These are phyloP conservation scores for Hypoxylon sp. DNA, from an alignment of 2,329 filamentous ascomycete genomes.

Conservation along the genomic window DNA sequence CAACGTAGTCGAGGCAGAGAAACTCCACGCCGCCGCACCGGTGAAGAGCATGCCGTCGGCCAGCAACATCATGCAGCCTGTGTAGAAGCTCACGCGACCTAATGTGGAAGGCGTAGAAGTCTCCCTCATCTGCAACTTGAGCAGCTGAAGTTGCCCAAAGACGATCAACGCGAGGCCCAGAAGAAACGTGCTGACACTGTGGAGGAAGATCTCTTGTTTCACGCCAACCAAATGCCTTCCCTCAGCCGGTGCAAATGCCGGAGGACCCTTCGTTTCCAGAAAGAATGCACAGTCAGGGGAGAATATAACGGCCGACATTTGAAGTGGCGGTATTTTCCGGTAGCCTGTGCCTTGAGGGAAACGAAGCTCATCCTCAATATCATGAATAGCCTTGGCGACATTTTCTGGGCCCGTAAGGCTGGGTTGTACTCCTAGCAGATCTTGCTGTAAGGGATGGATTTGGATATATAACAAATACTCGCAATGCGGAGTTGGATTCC, in stretches of 20 bases:
- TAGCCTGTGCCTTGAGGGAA: constrained; percentile 73
- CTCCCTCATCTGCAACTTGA: constrained; percentile 76
- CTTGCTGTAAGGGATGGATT: constrained; percentile 70
- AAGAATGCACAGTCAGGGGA: constrained; percentile 79
- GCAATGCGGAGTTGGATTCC: constrained; percentile 79
- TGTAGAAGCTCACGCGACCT: constrained; percentile 76
- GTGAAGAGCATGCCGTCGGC: constrained; percentile 73
- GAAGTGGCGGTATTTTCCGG: constrained; percentile 67
- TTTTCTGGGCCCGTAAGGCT: constrained; percentile 54
- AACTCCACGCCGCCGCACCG: constrained; percentile 69
- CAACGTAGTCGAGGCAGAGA: constrained; percentile 69
- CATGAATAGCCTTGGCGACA: constrained; percentile 61
- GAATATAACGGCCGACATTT: constrained; percentile 75
- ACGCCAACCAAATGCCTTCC: constrained; percentile 71
- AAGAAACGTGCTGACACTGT: constrained; percentile 72
- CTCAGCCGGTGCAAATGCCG: constrained; percentile 65
- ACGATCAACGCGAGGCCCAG: constrained; percentile 70
- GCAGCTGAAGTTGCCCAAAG: constrained; percentile 72
- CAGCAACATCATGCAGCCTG: constrained; percentile 72
- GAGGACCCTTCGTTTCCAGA: constrained; percentile 75
- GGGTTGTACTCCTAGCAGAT: constrained; percentile 55
- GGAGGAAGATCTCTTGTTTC: constrained; percentile 72
- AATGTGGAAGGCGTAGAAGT: constrained; percentile 77
- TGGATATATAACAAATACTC: constrained; percentile 92
- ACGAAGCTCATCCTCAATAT: constrained; percentile 74